Percentiles rank a stretch among this genome's conserved stretches.
Evolutionary conservation across 2,329 filamentous ascomycete species (phyloP).

Genomic region (Cladophialophora yegresii): DNA sequence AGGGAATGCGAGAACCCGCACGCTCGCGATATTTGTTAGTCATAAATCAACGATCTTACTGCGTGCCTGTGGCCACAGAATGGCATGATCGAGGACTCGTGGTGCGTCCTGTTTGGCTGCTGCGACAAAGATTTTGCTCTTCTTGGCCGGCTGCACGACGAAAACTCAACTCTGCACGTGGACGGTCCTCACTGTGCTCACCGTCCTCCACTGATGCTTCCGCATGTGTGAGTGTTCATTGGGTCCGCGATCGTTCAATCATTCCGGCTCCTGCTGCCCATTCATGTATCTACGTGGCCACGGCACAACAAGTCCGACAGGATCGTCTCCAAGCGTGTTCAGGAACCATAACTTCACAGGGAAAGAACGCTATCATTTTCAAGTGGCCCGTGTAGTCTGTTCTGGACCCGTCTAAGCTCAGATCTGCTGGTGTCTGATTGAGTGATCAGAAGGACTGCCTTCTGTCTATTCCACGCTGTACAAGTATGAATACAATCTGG

Average conservation of each 20-base stretch:
- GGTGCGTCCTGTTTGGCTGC: slow-evolving; percentile 1
- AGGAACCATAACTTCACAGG: background rate
- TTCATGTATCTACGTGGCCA: background rate
- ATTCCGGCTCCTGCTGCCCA: background rate
- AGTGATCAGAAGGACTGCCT: slow-evolving; percentile 15
- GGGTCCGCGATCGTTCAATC: too few relatives aligned
- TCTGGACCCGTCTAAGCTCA: slow-evolving; percentile 2
- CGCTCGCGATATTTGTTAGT: slow-evolving; percentile 24
- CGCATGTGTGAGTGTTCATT: background rate
- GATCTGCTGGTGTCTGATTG: background rate
- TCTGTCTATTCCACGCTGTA: slow-evolving; percentile 1
- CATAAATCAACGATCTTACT: slow-evolving; percentile 9
- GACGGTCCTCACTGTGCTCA: background rate
- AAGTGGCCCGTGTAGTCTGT: slow-evolving; percentile 4
- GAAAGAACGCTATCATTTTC: slow-evolving; percentile 1
- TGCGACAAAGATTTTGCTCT: too few relatives aligned
- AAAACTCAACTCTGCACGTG: background rate
- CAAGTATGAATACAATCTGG: slow-evolving; percentile 20
- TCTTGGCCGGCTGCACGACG: background rate
- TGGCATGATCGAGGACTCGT: slow-evolving; percentile 6
- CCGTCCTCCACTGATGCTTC: background rate
- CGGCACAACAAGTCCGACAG: background rate
- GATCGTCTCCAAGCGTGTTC: background rate
- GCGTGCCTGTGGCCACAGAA: background rate
- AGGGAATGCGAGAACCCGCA: slow-evolving; percentile 11